These are phyloP conservation scores for Candida fluviatilis DNA, from an alignment of 805 yeast genomes.

Conservation along the genomic window DNA sequence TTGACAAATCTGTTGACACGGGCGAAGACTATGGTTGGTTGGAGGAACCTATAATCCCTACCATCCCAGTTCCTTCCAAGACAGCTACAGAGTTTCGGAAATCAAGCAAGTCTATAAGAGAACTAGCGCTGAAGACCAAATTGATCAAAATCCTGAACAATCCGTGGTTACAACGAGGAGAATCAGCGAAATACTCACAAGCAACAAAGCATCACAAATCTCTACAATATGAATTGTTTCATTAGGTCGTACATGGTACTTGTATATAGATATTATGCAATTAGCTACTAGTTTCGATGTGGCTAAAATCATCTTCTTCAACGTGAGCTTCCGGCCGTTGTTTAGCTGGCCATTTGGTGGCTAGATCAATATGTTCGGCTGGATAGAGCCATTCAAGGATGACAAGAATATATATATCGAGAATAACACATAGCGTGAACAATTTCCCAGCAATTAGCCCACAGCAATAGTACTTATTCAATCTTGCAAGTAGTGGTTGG, in stretches of 20 bases:
- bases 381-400: conserved; percentile 74
- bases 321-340: too few species aligned
- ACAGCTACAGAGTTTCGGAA: conserved; percentile 6
- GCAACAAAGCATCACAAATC: conserved; percentile 5
- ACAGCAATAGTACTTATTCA: conserved; percentile 62
- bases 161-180: background rate
- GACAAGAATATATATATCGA: conserved; percentile 64
- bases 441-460: conserved; percentile 86
- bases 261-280: too few species aligned
- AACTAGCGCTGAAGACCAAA: conserved; percentile 7
- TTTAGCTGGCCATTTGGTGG: conserved; percentile 85
- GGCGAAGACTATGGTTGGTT: conserved; percentile 19
- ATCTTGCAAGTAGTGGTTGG: conserved; percentile 53
- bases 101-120: conserved; percentile 6
- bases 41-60: conserved; percentile 5
- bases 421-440: conserved; percentile 73
- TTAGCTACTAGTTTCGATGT: too few species aligned
- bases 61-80: background rate
- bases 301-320: too few species aligned
- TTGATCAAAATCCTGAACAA: background rate
- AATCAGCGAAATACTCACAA: conserved; percentile 6
- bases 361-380: conserved; percentile 61
- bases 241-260: too few species aligned
- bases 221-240: background rate
- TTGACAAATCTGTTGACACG: background rate